Base-by-base conservation (phyloP, 2,329 filamentous ascomycete species). In the Pseudogymnoascus sp. region DNA sequence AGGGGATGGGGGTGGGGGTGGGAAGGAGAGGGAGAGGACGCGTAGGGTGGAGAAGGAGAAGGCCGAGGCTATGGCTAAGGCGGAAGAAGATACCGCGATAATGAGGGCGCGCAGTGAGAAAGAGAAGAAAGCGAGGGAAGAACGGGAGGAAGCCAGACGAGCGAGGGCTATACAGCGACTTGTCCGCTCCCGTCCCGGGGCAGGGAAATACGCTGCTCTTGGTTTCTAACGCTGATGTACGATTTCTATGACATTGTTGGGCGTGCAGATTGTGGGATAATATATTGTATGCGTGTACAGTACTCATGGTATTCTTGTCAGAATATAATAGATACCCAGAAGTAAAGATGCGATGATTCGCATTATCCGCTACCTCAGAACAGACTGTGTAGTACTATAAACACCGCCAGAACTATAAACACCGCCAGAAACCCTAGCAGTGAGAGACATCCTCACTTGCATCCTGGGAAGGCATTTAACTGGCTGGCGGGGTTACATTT, bases 1-100 rank as follows among this genome's bases (percentile, higher is more conserved):
- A 85, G 85, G 67, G 71, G 71, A 71, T 69, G 72, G 60, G 69
- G 67, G 68, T 66, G 69, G 67, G 64, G 61, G 58, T 49, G 29
- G 45, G 8, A 29, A 4, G 3, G n/a, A 16, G 29, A 35, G 23
- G 52, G 68, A 71, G 71, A 71, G 69, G 72, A 62, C 68, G 67
- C 68, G 68, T 68, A 26, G 52, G 19, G n/a, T 14, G 16, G 23
- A 29, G 23, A 63, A 55, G 29, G 49, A 39, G 16, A 55, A 45
- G n/a, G 59, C 23, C 29, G 59, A 41, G 19, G 19, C 19, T 19
- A 19, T 2, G 19, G 61, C 59, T 39, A 62, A 35, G 43, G 45
- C 38, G 59, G 63, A 35, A 8, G 41, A 62, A 37, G 39, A 43
- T 6, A 23, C 33, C 7, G 43, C 43, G 62, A 21, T 60, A 37